Evolutionary conservation across 2,329 filamentous ascomycete genomes (phyloP).

Genomic region (Rachicladosporium sp.): DNA sequence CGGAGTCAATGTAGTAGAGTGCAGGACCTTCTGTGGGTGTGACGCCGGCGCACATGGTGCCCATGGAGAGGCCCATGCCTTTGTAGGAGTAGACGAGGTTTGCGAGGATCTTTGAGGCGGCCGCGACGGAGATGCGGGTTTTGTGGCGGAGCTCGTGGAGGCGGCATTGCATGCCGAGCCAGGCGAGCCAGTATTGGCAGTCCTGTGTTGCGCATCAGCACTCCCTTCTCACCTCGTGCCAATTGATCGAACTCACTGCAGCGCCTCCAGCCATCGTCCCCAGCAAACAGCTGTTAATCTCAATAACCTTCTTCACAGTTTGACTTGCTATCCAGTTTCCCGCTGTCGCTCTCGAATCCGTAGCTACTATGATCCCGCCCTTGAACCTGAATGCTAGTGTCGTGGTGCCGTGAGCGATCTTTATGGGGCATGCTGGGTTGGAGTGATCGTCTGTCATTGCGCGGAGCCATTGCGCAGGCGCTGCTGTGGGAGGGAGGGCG

Average conservation of each 20-base stretch:
- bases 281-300: conserved; percentile 87
- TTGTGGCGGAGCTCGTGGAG: conserved; percentile 99
- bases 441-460: conserved; percentile 94
- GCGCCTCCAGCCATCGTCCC: conserved; percentile 98
- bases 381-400: conserved; percentile 97
- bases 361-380: conserved; percentile 95
- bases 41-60: conserved; percentile 97
- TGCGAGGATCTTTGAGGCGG: conserved; percentile 94
- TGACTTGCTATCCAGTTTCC: conserved; percentile 99
- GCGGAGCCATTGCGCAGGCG: conserved; percentile 91
- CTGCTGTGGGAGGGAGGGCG: conserved; percentile 77
- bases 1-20: conserved; percentile 97
- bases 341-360: conserved; percentile 90
- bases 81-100: conserved; percentile 99
- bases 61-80: conserved; percentile 97
- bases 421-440: conserved; percentile 96
- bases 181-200: conserved; percentile 99
- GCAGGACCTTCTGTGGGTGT: conserved; percentile 91
- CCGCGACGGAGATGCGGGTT: conserved; percentile 93
- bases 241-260: conserved; percentile 46
- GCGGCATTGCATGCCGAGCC: conserved; percentile 96
- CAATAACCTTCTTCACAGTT: conserved; percentile 99
- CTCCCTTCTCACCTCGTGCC: conserved; percentile 7
- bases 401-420: conserved; percentile 97
- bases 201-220: conserved; percentile 42